Base-by-base conservation (phyloP, 139 green algal species). In the Coelastrella sp. region DNA sequence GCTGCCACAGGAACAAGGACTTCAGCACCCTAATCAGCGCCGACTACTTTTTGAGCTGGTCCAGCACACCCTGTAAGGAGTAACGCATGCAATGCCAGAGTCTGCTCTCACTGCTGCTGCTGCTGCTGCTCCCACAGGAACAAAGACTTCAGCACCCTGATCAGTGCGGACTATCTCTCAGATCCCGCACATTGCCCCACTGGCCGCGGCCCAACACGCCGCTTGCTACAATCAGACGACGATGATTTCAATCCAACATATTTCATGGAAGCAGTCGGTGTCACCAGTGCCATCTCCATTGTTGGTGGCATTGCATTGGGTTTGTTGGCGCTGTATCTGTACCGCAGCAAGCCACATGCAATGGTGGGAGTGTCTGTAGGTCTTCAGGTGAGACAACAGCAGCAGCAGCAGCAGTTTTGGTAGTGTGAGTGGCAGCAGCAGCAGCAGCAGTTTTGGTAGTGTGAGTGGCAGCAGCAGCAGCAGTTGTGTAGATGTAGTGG, bases 181-280 rank as follows among this genome's bases (percentile, higher is more conserved):
- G 87, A 96, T 73, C 90, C 94, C 0, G 60, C n/a, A 14, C 84
- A 92, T 89, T 96, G 94, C 87, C 94, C 94, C 2, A 7, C 32
- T 5, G 17, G 14, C 16, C 7, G 22, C 4, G 64, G 65, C 17
- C 75, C 75, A 7, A 20, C 73, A 14, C 85, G 85, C 22, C 74
- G 59, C 74, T 61, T 91, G 65, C 87, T 91, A n/a, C 5, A 22
- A 10, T 68, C 16, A 6, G 77, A 59, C 3, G 77, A 78, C 6
- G 77, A 80, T 23, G 77, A 83, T 58, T 85, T 81, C 23, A 64
- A 80, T n/a, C 87, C 87, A 66, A 87, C 76, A 11, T 85, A 68
- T 10, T 91, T 91, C 77, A 66, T 91, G 47, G 64, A 91, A 77
- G 78, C 87, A 10, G 47, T 80, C 3, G 87, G 87, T 11, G 11